Evolutionary conservation across 2,329 filamentous ascomycete species (phyloP), one percentile per base, ranked within the genome.

Genomic region (Neonectria faginata): DNA sequence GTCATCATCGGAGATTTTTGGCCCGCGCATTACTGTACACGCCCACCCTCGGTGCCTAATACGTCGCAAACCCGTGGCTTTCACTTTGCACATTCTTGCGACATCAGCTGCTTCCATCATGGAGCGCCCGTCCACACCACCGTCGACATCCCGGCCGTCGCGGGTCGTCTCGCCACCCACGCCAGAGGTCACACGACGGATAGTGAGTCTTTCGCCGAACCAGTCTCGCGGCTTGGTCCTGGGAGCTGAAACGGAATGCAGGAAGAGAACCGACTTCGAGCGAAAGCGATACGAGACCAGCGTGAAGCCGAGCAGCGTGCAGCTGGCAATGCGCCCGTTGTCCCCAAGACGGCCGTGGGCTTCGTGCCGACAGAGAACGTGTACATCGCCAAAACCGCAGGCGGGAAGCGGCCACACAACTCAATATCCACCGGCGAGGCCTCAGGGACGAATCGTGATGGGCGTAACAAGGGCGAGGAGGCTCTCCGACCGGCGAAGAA

Each of bases 231-330:
- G 2, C 6, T 0, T 45, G 8, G n/a, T 27, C 2, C 41, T 5
- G 3, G 41, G 36, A 18, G n/a, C 53, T 67, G 18, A 64, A 25
- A 29, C 14, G 27, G 50, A 69, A 42, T 27, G 3, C 63, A 96
- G 92, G 95, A 97, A 88, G 89, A 95, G 78, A 94, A 90, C 72
- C 89, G 95, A 20, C 86, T 97, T 31, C 92, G 90, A 80, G 93
- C 96, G 60, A 98, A 97, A 85, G 94, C 94, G 2, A 84, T 94
- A 18, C 91, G 92, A 62, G 88, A 92, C 70, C 89, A 91, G 74
- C 86, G 87, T 63, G 89, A 94, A 73, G 89, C 90, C 36, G 88
- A 90, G 64, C 79, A 83, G 65, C 83, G 82, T 74, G 79, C 83
- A 65, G 73, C 82, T 54, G 80, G 82, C 67, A 72, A 73, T 64